A percentile compares a stretch with the other conserved stretches of the same genome.
phyloP scores from a whole-genome alignment of 768 basidiomycete genomes.

The Russula vinacea region DNA sequence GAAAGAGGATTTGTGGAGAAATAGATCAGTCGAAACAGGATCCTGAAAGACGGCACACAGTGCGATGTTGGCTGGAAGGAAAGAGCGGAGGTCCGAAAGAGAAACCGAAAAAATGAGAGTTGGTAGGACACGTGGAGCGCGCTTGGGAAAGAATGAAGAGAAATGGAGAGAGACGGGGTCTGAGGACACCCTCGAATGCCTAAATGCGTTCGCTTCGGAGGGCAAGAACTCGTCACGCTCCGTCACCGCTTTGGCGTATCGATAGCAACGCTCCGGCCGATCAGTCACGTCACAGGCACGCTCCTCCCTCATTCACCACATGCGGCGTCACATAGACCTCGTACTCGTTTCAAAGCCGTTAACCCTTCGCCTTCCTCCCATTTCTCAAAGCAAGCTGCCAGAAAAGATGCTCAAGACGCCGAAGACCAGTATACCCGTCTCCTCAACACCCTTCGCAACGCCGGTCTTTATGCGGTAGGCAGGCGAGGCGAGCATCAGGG shows the following conservation, averaged over 20 bases:
- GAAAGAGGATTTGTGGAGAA: not conserved
- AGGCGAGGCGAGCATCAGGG: conserved; percentile 73
- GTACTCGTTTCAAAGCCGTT: conserved; percentile 64
- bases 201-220: not conserved
- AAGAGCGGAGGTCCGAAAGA: conserved; percentile 21
- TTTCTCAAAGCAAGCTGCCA: conserved; percentile 58
- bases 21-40: not conserved
- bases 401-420: conserved; percentile 60
- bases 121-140: conserved; percentile 20
- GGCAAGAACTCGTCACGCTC: not conserved
- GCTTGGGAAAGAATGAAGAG: not conserved
- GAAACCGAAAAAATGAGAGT: conserved; percentile 1
- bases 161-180: not conserved
- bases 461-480: conserved; percentile 68
- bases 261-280: not conserved
- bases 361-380: conserved; percentile 38
- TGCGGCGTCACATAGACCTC: conserved; percentile 65
- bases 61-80: conserved; percentile 15
- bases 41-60: conserved; percentile 18
- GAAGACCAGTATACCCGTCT: conserved; percentile 67
- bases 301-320: not conserved
- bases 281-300: conserved; percentile 17
- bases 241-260: too few species aligned
- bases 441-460: conserved; percentile 55
- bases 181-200: not conserved